Percentiles rank a stretch among this genome's conserved stretches.
phyloP scores from a whole-genome alignment of 768 basidiomycete species.

The Amanita phalloides region DNA sequence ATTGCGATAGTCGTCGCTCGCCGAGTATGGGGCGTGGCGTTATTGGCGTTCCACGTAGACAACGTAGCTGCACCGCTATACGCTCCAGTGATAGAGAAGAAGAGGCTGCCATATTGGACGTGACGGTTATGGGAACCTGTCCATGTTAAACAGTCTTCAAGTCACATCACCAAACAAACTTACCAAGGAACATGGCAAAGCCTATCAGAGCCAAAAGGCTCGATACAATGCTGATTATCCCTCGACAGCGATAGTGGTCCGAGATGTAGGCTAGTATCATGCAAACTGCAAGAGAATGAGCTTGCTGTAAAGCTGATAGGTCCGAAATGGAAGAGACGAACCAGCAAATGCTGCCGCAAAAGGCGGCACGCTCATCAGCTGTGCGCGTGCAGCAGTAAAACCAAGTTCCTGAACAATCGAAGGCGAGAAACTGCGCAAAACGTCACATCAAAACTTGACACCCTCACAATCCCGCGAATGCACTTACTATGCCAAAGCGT shows the following conservation, averaged over 20 bases:
- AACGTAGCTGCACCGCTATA: slow-evolving; percentile 43
- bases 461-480: not conserved
- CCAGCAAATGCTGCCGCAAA: slow-evolving; percentile 39
- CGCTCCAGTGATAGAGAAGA: slow-evolving; percentile 40
- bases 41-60: slow-evolving; percentile 53
- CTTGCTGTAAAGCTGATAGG: not conserved
- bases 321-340: slow-evolving; percentile 15
- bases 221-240: slow-evolving; percentile 32
- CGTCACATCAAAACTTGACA: not conserved
- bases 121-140: slow-evolving; percentile 24
- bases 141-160: not conserved
- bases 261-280: slow-evolving; percentile 34
- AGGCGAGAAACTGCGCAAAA: slow-evolving; percentile 46
- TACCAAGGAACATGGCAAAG: slow-evolving; percentile 47
- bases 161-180: slow-evolving; percentile 6
- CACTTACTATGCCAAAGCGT: slow-evolving; percentile 38
- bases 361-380: slow-evolving; percentile 55
- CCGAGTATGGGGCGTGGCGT: slow-evolving; percentile 34
- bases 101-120: slow-evolving; percentile 45
- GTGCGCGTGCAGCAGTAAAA: slow-evolving; percentile 30
- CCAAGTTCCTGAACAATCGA: slow-evolving; percentile 59
- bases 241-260: slow-evolving; percentile 42
- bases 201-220: slow-evolving; percentile 34
- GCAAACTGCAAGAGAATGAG: slow-evolving; percentile 15
- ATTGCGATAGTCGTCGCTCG: slow-evolving; percentile 48